Evolutionary conservation across 768 basidiomycete genomes (phyloP), one percentile per base, ranked within the genome.

Genomic region (Sistotremastrum niveocremeum): DNA sequence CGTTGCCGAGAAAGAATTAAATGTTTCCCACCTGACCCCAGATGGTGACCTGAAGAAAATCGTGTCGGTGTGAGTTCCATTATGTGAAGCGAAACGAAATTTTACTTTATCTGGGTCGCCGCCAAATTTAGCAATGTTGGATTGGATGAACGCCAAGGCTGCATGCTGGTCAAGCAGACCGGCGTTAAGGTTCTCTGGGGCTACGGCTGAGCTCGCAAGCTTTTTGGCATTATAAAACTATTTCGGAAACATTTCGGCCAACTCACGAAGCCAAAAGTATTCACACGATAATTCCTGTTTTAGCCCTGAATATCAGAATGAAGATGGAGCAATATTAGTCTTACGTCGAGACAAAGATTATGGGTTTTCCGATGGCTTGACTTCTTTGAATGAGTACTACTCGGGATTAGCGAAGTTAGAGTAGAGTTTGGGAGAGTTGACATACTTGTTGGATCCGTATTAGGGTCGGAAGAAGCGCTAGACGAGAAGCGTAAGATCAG

Each of bases 371-470:
- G 7, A 63, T 65, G 0, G 61, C 58, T 2, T 69, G 62, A 44
- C 76, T 77, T 20, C 70, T 56, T 33, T 67, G 63, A 31, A 78
- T 54, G n/a, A 77, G 66, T 6, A 61, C 75, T 78, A 45, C 1
- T 2, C n/a, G 37, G 42, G 9, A 12, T 36, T 8, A 3, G 41
- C 5, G 46, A 39, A 32, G 0, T 29, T 36, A 7, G 39, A 31
- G 10, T 29, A 39, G 3, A 11, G n/a, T 10, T 36, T 38, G 7
- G 38, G 7, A 5, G 12, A 46, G 8, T 7, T 5, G 4, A 49
- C 60, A 54, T 51, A 76, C 75, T 65, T 30, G 70, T 72, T 20
- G 73, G 73, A 52, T 77, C 67, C 40, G 52, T 66, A 12, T 50
- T 46, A 3, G 69, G 57, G 41, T 64, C 47, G 4, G 73, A 74